phyloP scores from a whole-genome alignment of 1,284 basidiomycete genomes.

The Naganishia sp. region DNA sequence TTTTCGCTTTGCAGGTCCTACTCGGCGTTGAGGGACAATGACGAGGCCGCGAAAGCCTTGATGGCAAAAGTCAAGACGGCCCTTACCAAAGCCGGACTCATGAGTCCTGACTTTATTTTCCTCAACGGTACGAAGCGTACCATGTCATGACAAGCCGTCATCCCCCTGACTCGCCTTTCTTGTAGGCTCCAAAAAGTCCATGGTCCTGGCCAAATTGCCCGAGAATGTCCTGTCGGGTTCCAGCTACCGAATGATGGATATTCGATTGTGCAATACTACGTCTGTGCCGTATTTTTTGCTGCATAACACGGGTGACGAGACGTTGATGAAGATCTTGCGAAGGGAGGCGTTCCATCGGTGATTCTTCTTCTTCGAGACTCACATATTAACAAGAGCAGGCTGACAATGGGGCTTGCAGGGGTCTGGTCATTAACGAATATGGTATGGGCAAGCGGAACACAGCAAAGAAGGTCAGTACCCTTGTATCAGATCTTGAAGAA shows the following conservation, averaged over 20 bases:
- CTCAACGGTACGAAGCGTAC: not conserved
- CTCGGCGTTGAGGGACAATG: constrained; percentile 11
- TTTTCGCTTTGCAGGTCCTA: too few species aligned
- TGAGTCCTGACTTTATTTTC: constrained; percentile 6
- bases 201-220: constrained; percentile 39
- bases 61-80: constrained; percentile 3
- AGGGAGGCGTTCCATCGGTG: constrained; percentile 36
- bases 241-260: constrained; percentile 42
- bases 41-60: not conserved
- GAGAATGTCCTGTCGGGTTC: constrained; percentile 4
- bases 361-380: not conserved
- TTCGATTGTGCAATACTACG: constrained; percentile 42
- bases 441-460: constrained; percentile 39
- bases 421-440: constrained; percentile 46
- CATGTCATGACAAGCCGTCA: not conserved
- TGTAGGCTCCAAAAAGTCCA: constrained; percentile 42
- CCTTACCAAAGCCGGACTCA: not conserved
- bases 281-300: constrained; percentile 44
- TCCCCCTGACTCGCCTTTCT: not conserved
- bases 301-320: constrained; percentile 45
- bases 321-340: constrained; percentile 44
- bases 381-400: not conserved
- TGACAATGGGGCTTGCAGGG: constrained; percentile 7
- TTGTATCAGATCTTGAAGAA: not conserved
- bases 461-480: not conserved